Conservation (phyloP, 2,329 filamentous ascomycete genomes). For the Xylariomycetidae sp. region DNA sequence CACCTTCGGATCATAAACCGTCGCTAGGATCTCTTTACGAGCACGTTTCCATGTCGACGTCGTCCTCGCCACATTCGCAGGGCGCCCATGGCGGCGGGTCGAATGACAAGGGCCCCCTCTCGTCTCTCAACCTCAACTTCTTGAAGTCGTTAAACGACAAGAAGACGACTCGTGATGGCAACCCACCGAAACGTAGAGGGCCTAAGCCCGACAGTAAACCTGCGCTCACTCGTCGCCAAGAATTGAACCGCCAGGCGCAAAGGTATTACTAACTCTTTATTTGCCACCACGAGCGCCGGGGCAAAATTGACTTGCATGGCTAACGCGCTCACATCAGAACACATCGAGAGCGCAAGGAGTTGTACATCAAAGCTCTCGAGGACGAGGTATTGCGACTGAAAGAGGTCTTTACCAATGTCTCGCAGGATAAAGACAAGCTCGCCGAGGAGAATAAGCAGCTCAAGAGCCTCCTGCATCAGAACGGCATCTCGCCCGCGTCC, state of each 20-base stretch:
- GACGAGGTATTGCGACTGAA: conserved; percentile 86
- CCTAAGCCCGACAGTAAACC: conserved; percentile 97
- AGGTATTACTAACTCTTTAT: conserved; percentile 51
- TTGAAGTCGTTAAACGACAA: conserved; percentile 68
- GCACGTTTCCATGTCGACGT: conserved; percentile 40
- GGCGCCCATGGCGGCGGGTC: conserved; percentile 11
- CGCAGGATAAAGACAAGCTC: conserved; percentile 71
- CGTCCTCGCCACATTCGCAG: conserved; percentile 39
- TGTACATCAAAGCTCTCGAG: conserved; percentile 92
- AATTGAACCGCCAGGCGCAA: conserved; percentile 92
- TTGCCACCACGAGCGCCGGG: neutral
- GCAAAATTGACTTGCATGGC: conserved; percentile 8
- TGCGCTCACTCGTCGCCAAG: conserved; percentile 84
- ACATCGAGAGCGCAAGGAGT: conserved; percentile 92
- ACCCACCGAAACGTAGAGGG: conserved; percentile 81
- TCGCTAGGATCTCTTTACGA: conserved; percentile 30
- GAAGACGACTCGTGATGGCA: conserved; percentile 78
- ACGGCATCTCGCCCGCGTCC: conserved; percentile 39
- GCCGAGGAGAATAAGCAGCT: conserved; percentile 77
- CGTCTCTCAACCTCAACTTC: conserved; percentile 52
- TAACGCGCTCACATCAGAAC: conserved; percentile 53
- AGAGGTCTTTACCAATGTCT: conserved; percentile 71
- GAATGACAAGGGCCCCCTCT: conserved; percentile 33
- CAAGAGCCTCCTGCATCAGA: conserved; percentile 50
- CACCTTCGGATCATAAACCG: conserved; percentile 25